These are phyloP conservation scores for Pichia exigua DNA, from an alignment of 805 yeast genomes.

Conservation along the genomic window DNA sequence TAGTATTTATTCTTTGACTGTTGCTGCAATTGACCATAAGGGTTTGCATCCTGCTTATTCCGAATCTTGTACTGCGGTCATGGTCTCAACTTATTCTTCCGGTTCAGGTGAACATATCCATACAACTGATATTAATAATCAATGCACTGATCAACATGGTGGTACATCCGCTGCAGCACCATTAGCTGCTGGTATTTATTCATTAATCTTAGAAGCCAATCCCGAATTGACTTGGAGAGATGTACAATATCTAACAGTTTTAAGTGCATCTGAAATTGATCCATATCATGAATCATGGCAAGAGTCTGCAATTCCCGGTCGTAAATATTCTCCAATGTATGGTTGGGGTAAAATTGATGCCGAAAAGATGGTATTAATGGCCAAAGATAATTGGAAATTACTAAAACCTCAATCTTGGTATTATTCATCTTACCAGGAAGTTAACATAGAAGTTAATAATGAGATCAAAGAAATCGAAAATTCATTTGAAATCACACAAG, in stretches of 20 bases:
- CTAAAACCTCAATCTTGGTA: conserved; percentile 92
- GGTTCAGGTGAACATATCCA: conserved; percentile 87
- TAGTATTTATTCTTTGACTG: conserved; percentile 88
- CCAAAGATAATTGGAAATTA: conserved; percentile 58
- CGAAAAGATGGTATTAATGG: conserved; percentile 58
- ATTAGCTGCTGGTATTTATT: conserved; percentile 90
- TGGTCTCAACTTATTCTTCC: conserved; percentile 88
- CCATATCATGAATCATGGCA: conserved; percentile 69
- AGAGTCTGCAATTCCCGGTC: conserved; percentile 50
- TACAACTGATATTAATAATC: conserved; percentile 68
- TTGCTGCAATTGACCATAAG: conserved; percentile 83
- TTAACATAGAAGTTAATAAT: conserved; percentile 20
- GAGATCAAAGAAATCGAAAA: conserved; percentile 26
- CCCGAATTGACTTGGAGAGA: conserved; percentile 95
- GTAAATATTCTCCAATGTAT: conserved; percentile 71
- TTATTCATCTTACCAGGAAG: conserved; percentile 38
- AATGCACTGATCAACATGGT: conserved; percentile 74
- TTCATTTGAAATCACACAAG: conserved; percentile 37
- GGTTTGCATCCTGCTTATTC: conserved; percentile 86
- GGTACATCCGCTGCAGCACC: conserved; percentile 99
- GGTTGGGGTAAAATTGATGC: conserved; percentile 95
- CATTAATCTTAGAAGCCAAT: conserved; percentile 73
- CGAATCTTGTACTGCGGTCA: conserved; percentile 89
- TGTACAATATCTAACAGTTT: conserved; percentile 73
- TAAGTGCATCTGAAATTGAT: conserved; percentile 62